phyloP scores from a whole-genome alignment of 78 protist genomes.

The Salpingoeca rosetta region DNA sequence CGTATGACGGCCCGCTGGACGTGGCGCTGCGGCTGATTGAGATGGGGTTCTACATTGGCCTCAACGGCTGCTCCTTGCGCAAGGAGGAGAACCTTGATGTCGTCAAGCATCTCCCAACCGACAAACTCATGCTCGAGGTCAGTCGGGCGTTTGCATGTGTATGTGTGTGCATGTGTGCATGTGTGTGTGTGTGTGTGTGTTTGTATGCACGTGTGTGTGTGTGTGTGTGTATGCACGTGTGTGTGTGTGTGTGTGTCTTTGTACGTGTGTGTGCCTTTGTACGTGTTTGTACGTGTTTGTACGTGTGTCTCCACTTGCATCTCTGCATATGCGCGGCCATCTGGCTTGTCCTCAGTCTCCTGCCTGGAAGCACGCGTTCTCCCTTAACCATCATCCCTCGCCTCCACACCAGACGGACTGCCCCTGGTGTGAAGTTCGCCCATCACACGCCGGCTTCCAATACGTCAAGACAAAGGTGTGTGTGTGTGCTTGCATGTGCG shows the following conservation, averaged over 20 bases:
- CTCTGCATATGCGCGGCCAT: too few relatives aligned
- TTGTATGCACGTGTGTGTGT: not conserved
- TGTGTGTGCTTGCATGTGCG: too few relatives aligned
- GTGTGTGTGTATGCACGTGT: not conserved
- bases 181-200: too few relatives aligned
- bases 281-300: not conserved
- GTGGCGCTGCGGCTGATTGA: conserved; percentile 20
- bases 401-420: not conserved
- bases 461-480: not conserved
- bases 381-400: not conserved
- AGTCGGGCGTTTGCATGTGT: too few relatives aligned
- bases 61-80: conserved; percentile 45
- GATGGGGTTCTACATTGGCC: conserved; percentile 34
- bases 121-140: conserved; percentile 28
- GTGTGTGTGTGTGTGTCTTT: not conserved
- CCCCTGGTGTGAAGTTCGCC: conserved; percentile 37
- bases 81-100: conserved; percentile 23
- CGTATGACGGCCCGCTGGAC: conserved; percentile 36
- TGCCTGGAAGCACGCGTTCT: not conserved
- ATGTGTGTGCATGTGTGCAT: too few relatives aligned
- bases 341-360: too few relatives aligned
- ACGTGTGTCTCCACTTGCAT: too few relatives aligned
- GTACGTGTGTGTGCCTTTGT: too few relatives aligned
- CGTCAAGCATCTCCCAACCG: conserved; percentile 19
- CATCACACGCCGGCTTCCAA: conserved; percentile 19